Conservation (phyloP, 2,329 filamentous ascomycete species). For the Ceratocystis variospora region DNA sequence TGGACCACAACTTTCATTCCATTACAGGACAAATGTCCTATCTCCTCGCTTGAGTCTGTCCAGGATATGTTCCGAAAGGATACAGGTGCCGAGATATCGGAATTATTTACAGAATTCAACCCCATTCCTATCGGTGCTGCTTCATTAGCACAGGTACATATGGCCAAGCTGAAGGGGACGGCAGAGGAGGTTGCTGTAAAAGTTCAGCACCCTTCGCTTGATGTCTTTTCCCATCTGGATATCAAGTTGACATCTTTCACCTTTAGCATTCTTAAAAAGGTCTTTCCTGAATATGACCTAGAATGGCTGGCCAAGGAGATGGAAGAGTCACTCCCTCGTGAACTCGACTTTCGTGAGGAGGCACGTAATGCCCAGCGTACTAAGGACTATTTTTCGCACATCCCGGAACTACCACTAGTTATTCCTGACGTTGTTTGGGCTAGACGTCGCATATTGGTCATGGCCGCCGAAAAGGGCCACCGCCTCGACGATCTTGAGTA, state of each 20-base stretch:
- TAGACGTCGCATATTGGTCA: slow-evolving; percentile 76
- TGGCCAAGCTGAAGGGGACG: slow-evolving; percentile 67
- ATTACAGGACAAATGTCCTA: slow-evolving; percentile 86
- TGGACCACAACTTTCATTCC: slow-evolving; percentile 96
- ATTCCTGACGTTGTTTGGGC: slow-evolving; percentile 87
- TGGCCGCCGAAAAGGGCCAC: slow-evolving; percentile 80
- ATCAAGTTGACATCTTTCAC: slow-evolving; percentile 75
- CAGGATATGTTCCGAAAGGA: slow-evolving; percentile 74
- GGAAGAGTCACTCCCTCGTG: slow-evolving; percentile 77
- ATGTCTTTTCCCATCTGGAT: slow-evolving; percentile 82
- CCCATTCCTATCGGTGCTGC: slow-evolving; percentile 74
- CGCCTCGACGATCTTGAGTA: slow-evolving; percentile 82
- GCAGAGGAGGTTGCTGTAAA: slow-evolving; percentile 89
- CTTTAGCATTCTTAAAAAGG: slow-evolving; percentile 76
- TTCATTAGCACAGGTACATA: slow-evolving; percentile 85
- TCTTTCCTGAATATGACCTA: slow-evolving; percentile 95
- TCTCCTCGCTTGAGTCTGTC: slow-evolving; percentile 79
- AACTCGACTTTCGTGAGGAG: slow-evolving; percentile 79
- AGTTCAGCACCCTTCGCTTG: slow-evolving; percentile 80
- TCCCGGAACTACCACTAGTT: slow-evolving; percentile 65
- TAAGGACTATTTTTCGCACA: slow-evolving; percentile 62
- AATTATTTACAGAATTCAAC: slow-evolving; percentile 79
- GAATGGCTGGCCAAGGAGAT: slow-evolving; percentile 93
- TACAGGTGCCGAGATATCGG: slow-evolving; percentile 62
- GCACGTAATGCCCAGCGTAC: slow-evolving; percentile 70